Evolutionary conservation across 208 protist species (phyloP).

Genomic region (Acanthamoeba culbertsoni): DNA sequence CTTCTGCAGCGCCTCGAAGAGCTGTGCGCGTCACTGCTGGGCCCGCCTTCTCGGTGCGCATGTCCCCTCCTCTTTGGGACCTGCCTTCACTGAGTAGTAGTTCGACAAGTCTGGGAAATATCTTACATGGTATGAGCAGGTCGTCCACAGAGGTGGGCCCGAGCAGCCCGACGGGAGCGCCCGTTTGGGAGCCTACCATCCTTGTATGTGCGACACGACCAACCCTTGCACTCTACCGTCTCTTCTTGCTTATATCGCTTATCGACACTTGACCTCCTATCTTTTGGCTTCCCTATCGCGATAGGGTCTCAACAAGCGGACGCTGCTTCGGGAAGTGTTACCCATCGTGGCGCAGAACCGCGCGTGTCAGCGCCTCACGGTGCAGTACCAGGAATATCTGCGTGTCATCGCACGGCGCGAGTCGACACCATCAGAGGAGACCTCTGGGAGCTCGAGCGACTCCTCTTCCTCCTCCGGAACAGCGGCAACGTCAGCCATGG

Average conservation of each 20-base stretch:
- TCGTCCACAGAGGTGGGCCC: not conserved
- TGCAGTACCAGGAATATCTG: constrained; percentile 43
- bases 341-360: constrained; percentile 42
- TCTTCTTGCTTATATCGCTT: not conserved
- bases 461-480: too few species aligned
- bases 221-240: not conserved
- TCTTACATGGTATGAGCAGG: not conserved
- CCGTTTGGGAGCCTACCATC: not conserved
- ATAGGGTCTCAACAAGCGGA: not conserved
- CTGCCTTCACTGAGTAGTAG: too few species aligned
- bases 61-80: not conserved
- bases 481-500: too few species aligned
- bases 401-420: not conserved
- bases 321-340: constrained; percentile 13
- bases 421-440: not conserved
- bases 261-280: not conserved
- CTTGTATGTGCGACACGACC: not conserved
- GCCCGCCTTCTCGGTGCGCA: not conserved
- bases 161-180: not conserved
- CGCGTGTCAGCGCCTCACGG: constrained; percentile 3
- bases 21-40: constrained; percentile 40
- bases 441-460: too few species aligned
- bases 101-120: too few species aligned
- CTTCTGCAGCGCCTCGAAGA: not conserved
- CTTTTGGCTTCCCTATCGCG: not conserved